Percentiles rank a stretch among this genome's conserved stretches.
phyloP scores from a whole-genome alignment of 495 filamentous ascomycete species.

The Bathelium albidoporum region DNA sequence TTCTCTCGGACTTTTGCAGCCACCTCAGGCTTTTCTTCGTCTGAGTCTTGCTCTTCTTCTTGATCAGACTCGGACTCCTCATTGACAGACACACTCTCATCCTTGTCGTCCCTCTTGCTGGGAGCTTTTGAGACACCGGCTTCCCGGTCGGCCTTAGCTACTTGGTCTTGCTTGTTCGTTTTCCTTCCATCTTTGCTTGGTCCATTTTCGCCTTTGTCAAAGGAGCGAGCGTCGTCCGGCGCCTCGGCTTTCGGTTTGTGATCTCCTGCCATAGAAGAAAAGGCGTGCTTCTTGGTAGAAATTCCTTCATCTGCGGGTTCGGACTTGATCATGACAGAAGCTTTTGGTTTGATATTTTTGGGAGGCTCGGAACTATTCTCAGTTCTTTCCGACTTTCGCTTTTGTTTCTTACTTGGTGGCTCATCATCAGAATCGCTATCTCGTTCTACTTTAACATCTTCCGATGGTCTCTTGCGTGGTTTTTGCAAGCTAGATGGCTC shows the following conservation, averaged over 20 bases:
- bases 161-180: not conserved
- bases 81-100: conserved; percentile 15
- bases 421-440: conserved; percentile 30
- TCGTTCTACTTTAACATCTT: conserved; percentile 34
- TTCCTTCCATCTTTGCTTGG: conserved; percentile 4
- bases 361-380: not conserved
- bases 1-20: conserved; percentile 70
- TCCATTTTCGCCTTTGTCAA: not conserved
- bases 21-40: conserved; percentile 61
- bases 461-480: conserved; percentile 6
- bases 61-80: conserved; percentile 32
- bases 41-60: conserved; percentile 45
- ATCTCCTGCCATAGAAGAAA: not conserved
- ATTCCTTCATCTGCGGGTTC: conserved; percentile 14
- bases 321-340: conserved; percentile 23
- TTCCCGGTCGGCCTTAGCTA: not conserved
- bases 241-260: not conserved
- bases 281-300: conserved; percentile 24
- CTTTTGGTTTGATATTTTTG: not conserved
- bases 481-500: not conserved
- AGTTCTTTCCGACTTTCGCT: conserved; percentile 1
- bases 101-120: conserved; percentile 8
- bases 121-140: not conserved
- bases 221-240: not conserved
- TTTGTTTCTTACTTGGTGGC: conserved; percentile 43